A percentile compares a stretch with the other conserved stretches of the same genome.
phyloP scores from a whole-genome alignment of 1,284 basidiomycete species.

The Pyrrhoderma noxium region DNA sequence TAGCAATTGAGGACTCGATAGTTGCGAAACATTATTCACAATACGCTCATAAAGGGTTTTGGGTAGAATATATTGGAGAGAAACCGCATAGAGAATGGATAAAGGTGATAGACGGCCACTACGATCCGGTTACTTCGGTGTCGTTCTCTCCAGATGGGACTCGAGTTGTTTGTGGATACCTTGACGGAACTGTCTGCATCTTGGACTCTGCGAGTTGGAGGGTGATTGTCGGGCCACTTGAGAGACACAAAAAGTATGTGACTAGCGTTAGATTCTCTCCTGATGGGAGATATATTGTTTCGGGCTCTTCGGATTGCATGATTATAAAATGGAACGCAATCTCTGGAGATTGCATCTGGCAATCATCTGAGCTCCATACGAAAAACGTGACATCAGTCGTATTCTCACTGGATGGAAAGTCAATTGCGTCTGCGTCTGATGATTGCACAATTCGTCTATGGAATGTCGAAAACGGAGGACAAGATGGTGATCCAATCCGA shows the following conservation, averaged over 20 bases:
- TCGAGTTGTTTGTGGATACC: conserved; percentile 18
- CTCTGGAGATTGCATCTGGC: too few relatives aligned
- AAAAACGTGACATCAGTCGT: background rate
- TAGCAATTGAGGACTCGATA: background rate
- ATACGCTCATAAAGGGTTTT: too few relatives aligned
- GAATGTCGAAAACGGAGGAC: background rate
- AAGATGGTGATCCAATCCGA: background rate
- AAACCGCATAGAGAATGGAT: too few relatives aligned
- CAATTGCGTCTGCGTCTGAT: background rate
- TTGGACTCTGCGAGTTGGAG: too few relatives aligned
- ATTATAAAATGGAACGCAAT: too few relatives aligned
- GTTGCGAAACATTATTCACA: too few relatives aligned
- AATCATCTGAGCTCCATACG: too few relatives aligned
- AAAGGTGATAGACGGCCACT: background rate
- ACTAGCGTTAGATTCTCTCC: conserved; percentile 2
- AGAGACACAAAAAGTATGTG: conserved; percentile 8
- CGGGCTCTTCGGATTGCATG: background rate
- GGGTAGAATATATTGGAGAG: too few relatives aligned
- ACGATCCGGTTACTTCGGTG: too few relatives aligned
- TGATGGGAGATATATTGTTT: conserved; percentile 12
- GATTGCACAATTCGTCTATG: background rate
- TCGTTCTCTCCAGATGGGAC: conserved; percentile 19
- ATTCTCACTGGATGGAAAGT: background rate
- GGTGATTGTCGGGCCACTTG: background rate
- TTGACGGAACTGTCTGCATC: too few relatives aligned